These are phyloP conservation scores for Trichophyton verrucosum DNA, from an alignment of 2,329 filamentous ascomycete species.

Conservation along the genomic window DNA sequence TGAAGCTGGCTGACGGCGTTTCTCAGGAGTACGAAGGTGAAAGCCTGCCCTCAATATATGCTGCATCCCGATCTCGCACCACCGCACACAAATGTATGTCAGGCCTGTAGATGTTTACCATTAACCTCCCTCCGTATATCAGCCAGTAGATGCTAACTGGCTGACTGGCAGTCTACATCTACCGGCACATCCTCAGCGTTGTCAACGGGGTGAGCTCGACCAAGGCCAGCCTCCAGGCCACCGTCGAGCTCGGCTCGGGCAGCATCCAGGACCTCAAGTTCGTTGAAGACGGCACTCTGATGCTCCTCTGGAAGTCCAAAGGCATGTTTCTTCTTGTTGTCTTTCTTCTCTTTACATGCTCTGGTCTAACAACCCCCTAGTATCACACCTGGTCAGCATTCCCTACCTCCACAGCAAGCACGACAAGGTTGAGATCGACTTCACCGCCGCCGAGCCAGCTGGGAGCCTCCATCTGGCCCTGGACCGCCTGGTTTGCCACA, in stretches of 20 bases:
- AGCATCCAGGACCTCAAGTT: constrained; percentile 52
- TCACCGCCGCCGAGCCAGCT: constrained; percentile 13
- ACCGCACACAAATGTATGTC: constrained; percentile 24
- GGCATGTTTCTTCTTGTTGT: constrained; percentile 15
- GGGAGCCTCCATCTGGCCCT: constrained; percentile 8
- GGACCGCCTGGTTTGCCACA: constrained; percentile 30
- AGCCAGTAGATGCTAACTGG: neutral
- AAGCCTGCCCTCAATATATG: constrained; percentile 23
- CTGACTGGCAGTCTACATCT: constrained; percentile 43
- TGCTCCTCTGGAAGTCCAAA: constrained; percentile 43
- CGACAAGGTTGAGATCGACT: constrained; percentile 9
- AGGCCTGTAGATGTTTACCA: neutral
- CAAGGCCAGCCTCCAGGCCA: constrained; percentile 21
- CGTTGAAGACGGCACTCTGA: constrained; percentile 48
- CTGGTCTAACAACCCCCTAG: neutral
- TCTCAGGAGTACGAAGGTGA: constrained; percentile 16
- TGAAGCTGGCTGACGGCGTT: constrained; percentile 6
- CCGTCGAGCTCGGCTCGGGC: constrained; percentile 23
- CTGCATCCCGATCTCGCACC: constrained; percentile 24
- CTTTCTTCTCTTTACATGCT: neutral
- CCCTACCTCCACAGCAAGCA: constrained; percentile 18
- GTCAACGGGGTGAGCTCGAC: constrained; percentile 48
- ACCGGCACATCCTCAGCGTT: constrained; percentile 42
- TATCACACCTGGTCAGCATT: constrained; percentile 25
- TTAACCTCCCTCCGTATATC: neutral